Evolutionary conservation across 2,329 filamentous ascomycete species (phyloP), one percentile per base, ranked within the genome.

Genomic region (Iodosphaeria phyllophila): DNA sequence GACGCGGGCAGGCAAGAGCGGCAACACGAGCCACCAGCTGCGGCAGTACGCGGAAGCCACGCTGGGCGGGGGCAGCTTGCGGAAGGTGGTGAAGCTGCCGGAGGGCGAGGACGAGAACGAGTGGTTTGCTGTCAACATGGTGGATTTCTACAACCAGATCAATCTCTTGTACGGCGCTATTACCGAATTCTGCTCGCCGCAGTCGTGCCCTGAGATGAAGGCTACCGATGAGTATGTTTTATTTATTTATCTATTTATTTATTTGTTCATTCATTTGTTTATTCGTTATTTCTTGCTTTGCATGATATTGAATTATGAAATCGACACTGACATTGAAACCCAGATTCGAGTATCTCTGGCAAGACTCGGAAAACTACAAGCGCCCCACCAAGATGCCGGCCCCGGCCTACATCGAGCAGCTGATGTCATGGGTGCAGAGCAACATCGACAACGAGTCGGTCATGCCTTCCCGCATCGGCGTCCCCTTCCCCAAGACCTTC

Each of bases 141-240:
- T 98, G 58, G 89, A 98, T 54, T 98, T 98, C 54, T 98, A 98
- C 69, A 98, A 98, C 59, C 89, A 98, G 54, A 92, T 98, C 60
- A 98, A 98, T 55, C 67, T 98, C 18, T 74, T 98, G 30, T 98
- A 98, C 50, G 91, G 91, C 30, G 89, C 89, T 36, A 98, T 98
- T 47, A 98, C 89, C 31, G 89, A 98, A 48, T 98, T 98, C 54
- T 98, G 89, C 61, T 95, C 89, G 14, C 86, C 89, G 16, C 77
- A 89, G 47, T 83, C 83, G 35, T 98, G 89, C 50, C 89, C 89
- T 1, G 89, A 95, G 56, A 98, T 98, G 89, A 98, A 98, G 54
- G 89, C 89, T n/a, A 98, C 89, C 7, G 91, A 98, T 55, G 89
- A 98, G 76, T 89, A 64, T 35, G 69, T 36, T 12, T 12, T 8